Base-by-base conservation (phyloP, 1,284 basidiomycete genomes). In the Waitea zeae region DNA sequence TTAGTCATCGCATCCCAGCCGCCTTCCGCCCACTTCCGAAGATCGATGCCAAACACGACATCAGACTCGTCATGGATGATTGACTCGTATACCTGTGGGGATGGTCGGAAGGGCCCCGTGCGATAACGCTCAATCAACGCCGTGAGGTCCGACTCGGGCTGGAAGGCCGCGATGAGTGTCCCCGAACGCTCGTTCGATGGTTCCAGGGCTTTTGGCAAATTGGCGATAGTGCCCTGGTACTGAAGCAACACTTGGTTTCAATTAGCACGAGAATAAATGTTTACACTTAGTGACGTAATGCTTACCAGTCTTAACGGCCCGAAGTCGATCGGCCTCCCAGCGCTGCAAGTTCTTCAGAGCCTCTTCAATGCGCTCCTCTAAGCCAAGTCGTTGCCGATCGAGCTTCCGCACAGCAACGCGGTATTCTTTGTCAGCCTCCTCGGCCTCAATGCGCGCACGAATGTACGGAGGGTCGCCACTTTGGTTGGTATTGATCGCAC, bases 81-180 rank as follows among this genome's bases (percentile, higher is more conserved):
- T 3, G 74, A 78, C 50, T 92, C 86, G 50, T 88, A 92, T 7
- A 89, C 59, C 39, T 87, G 83, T 0, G 87, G 67, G 31, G 61
- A 61, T 0, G 88, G 88, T 31, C 80, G 64, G 72, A 92, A 93
- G 0, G 86, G 80, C 0, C 88, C 88, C 1, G 86, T 92, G 37
- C 88, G 72, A 49, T 86, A 84, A 12, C 81, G 75, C 52, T 92
- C 87, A 42, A 93, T 88, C 39, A 90, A 67, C 3, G 76, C 80
- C 14, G 60, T 75, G 39, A 83, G 56, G 52, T 93, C 88, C 1
- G 74, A 71, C 41, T 90, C 84, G 2, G 88, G 87, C 43, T 88
- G 74, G 53, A 74, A 92, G 1, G 83, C 70, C 31, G 84, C 70
- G 41, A 90, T 67, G 30, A 86, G 66, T 1, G 80, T 76, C 1